Evolutionary conservation across 2,329 filamentous ascomycete species (phyloP), one percentile per base, ranked within the genome.

Genomic region (Claviceps sp.): DNA sequence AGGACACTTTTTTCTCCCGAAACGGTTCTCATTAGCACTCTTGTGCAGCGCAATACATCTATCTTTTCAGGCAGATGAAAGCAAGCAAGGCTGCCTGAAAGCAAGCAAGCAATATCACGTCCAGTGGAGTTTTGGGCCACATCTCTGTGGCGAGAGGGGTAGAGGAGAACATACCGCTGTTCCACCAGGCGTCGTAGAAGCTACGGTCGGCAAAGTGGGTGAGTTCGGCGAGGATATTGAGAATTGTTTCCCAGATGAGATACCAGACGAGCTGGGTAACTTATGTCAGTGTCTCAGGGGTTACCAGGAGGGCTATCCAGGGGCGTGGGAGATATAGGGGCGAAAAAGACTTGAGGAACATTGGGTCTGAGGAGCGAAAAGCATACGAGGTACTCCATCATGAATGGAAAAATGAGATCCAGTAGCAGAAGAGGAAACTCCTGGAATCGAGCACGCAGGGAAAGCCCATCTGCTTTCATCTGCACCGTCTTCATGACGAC

Each of bases 191-290:
- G 41, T 75, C 73, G 59, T 82, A 82, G 65, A 89, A 89, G 55
- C 80, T 83, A 47, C 86, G 78, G 63, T 90, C 86, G 4, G 86
- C 85, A 63, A 90, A 91, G 56, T 75, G 73, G 0, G 85, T 89
- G 52, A 90, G 64, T 65, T 91, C 86, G 4, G 85, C 86, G 22
- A 90, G 72, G 14, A 87, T 77, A 63, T 90, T 90, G 55, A 89
- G 72, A 38, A 84, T 77, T 3, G 79, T 80, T 64, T 85, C 81
- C 86, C 86, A 91, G 57, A 90, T 89, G 30, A 91, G 76, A 63
- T 89, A 90, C 83, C 86, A 91, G 0, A 80, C 76, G 53, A 88
- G 75, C 20, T 44, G 46, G 16, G 1, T 11, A 5, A 13, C 37
- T 13, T 37, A 11, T 34, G 43, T 50, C 7, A 34, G 41, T 11